Evolutionary conservation across 768 basidiomycete genomes (phyloP), one percentile per base, ranked within the genome.

Genomic region (Phylloporus sp.): DNA sequence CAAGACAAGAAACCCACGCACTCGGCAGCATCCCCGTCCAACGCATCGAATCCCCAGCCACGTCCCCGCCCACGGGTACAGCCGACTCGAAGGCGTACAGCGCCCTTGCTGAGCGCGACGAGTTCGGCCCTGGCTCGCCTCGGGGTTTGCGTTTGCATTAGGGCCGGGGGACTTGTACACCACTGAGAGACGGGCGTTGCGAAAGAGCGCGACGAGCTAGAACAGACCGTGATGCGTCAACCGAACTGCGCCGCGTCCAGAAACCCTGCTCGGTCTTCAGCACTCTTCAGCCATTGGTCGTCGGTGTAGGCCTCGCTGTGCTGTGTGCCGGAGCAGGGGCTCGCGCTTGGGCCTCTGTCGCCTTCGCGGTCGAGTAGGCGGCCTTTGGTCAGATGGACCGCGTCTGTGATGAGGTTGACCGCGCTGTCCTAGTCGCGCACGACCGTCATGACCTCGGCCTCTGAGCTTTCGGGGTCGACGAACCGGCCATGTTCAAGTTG

Each of bases 191-290:
- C 95, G 94, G 0, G 91, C 92, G 68, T 83, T 91, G 47, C 94
- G 83, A 76, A 94, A 95, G 54, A 95, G 80, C 1, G 93, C 92
- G n/a, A 87, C 85, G 49, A 95, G 82, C 31, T 84, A 79, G 67
- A 94, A 93, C 29, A 95, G 77, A 0, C 93, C 93, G 49, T 91
- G 79, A 61, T 95, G 95, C 0, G 92, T 95, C 49, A 95, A 68
- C 62, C 95, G 94, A 2, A 91, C 53, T 80, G 77, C 0, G 88
- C 85, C 16, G 70, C 70, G 47, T 88, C 78, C 43, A 97, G 73
- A 68, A 89, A 91, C 91, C 92, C 56, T 85, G 78, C 49, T 82
- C 78, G 20, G 92, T 78, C 65, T 86, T 90, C n/a, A n/a, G n/a
- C n/a, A n/a, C n/a, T n/a, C n/a, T n/a, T n/a, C 54, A 67, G 66